Evolutionary conservation across 176 grass and related monocot species (phyloP).

Genomic region (Metroxylon sagu): DNA sequence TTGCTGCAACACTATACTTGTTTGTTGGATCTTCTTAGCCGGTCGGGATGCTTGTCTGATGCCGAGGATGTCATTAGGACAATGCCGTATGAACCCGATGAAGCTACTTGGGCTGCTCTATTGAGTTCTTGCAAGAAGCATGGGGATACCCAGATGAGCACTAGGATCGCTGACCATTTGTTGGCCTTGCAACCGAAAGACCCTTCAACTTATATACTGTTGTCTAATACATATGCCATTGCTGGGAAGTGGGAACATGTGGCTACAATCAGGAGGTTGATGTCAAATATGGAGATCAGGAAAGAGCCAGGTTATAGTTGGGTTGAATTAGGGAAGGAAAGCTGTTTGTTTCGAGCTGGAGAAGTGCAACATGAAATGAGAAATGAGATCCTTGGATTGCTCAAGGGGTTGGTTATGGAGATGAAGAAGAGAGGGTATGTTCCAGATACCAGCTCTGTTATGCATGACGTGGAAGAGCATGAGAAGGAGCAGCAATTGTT

Average conservation of each 20-base stretch:
- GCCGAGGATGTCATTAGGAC: constrained; percentile 54
- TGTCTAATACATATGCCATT: constrained; percentile 78
- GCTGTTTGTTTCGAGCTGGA: constrained; percentile 52
- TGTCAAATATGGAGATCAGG: constrained; percentile 44
- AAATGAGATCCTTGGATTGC: constrained; percentile 53
- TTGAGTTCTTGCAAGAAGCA: constrained; percentile 84
- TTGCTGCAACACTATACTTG: constrained; percentile 81
- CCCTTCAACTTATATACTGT: constrained; percentile 75
- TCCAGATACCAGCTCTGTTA: constrained; percentile 70
- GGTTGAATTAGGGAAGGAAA: constrained; percentile 59
- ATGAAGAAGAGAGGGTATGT: constrained; percentile 75
- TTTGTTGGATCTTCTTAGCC: constrained; percentile 81
- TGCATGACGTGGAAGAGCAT: constrained; percentile 90
- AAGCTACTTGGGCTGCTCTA: constrained; percentile 61
- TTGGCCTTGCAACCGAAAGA: constrained; percentile 51
- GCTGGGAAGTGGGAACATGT: constrained; percentile 66
- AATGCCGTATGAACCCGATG: constrained; percentile 69
- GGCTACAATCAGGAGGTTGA: constrained; percentile 47
- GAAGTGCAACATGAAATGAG: constrained; percentile 44
- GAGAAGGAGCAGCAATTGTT: constrained; percentile 86
- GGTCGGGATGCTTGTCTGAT: constrained; percentile 62
- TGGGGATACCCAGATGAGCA: constrained; percentile 41
- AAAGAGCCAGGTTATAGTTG: constrained; percentile 73
- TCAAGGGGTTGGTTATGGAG: constrained; percentile 34
- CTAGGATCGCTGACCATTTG: constrained; percentile 55